Percentiles rank a stretch among this genome's conserved stretches.
Conservation (phyloP, 306 rosid species). For the Notholithocarpus densiflorus region DNA sequence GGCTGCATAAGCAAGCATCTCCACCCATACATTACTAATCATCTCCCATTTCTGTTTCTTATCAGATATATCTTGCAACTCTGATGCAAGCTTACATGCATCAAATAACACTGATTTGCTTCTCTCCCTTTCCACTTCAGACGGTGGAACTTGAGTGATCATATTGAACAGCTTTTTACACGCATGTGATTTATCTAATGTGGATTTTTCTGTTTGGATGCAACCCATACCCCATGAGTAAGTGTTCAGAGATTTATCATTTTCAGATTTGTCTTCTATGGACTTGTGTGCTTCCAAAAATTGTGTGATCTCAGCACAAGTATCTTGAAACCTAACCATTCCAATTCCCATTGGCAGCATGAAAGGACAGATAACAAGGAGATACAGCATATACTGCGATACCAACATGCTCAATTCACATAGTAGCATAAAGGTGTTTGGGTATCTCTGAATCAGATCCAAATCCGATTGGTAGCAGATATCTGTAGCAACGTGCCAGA, state of each 20-base stretch:
- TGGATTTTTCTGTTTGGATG: no score
- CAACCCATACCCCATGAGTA: no score
- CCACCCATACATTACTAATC: background rate
- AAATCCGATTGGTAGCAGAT: background rate
- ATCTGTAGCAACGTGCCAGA: slow-evolving; percentile 5
- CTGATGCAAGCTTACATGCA: background rate
- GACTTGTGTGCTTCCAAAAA: background rate
- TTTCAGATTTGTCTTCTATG: no score
- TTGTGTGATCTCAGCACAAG: background rate
- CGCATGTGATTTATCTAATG: background rate
- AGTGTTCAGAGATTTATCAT: background rate
- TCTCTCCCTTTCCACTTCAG: background rate
- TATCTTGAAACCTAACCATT: background rate
- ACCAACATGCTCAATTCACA: background rate
- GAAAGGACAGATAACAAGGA: background rate
- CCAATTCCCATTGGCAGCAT: background rate
- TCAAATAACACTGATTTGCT: slow-evolving; percentile 1
- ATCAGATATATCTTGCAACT: background rate
- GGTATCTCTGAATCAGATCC: background rate
- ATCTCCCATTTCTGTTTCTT: background rate
- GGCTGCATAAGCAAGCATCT: background rate
- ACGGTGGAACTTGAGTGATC: background rate
- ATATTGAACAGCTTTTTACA: background rate
- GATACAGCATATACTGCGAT: background rate
- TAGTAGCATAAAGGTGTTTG: background rate